Conservation (phyloP, 2,329 filamentous ascomycete species). For the Microsporum audouinii region DNA sequence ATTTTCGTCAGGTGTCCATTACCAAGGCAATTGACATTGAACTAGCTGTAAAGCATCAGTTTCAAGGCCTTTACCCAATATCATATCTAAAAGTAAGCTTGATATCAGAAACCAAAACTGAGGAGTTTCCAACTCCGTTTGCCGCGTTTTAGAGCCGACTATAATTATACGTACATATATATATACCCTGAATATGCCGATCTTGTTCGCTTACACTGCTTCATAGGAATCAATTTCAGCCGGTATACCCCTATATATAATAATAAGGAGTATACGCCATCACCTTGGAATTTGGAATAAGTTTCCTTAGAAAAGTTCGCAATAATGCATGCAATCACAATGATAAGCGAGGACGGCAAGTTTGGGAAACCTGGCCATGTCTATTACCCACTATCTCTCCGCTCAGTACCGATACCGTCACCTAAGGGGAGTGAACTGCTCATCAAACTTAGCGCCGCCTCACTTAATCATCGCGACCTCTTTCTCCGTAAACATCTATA, state of each 20-base stretch:
- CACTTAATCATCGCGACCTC: conserved; percentile 89
- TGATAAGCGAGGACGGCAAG: conserved; percentile 49
- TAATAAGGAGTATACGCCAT: background rate
- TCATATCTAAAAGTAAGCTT: background rate
- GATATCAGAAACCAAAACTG: background rate
- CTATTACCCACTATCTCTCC: conserved; percentile 49
- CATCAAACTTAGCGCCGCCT: conserved; percentile 63
- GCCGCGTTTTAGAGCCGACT: background rate
- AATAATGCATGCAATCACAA: conserved; percentile 30
- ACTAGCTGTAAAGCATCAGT: background rate
- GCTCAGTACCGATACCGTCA: conserved; percentile 50
- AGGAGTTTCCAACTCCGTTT: background rate
- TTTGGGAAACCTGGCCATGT: conserved; percentile 68
- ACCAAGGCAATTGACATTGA: background rate
- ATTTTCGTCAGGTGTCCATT: background rate
- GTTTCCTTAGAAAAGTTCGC: background rate
- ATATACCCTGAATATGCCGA: background rate
- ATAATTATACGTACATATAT: background rate
- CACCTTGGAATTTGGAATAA: background rate
- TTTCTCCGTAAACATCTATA: conserved; percentile 91
- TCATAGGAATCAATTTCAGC: background rate
- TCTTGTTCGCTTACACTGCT: background rate
- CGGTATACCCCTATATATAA: background rate
- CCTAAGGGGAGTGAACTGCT: conserved; percentile 59
- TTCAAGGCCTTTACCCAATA: background rate